Evolutionary conservation across 2,329 filamentous ascomycete genomes (phyloP), one percentile per base, ranked within the genome.

Genomic region (Aspergillus tamarii): DNA sequence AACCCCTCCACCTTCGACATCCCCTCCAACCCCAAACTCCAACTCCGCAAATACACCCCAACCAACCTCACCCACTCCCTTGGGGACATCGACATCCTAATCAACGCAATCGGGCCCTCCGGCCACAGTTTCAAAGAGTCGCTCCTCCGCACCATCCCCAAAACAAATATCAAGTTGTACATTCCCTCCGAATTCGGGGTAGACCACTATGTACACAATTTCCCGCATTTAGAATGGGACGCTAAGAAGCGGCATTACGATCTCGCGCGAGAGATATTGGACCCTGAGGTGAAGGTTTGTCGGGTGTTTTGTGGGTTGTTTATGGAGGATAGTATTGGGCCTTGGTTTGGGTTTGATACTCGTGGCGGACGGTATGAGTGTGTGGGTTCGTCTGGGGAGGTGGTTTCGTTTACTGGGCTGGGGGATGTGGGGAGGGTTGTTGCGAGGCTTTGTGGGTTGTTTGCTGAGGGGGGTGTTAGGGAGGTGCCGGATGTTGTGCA

Each of bases 171-270:
- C 32, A 70, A 70, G 62, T 60, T 78, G 7, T 79, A 79, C 64
- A 71, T 78, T 53, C 73, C 73, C 12, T 78, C 77, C 5, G 76
- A 78, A 32, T 78, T 78, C 57, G 77, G 77, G 14, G 76, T 78
- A 45, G 73, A 79, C 61, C 76, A 79, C 60, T 75, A 76, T 54
- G 54, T 76, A 21, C 76, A 78, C 59, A 74, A 77, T 59, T 78
- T 78, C 59, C 32, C 67, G n/a, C 72, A 76, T 36, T 66, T 70
- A 1, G 76, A 77, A 59, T 77, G 75, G 76, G 72, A 74, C 50
- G 65, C 66, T 21, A 77, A 78, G 61, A 77, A 75, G 58, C 53
- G 61, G 1, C 75, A 77, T 61, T 66, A 70, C 26, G 63, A 60
- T 10, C 66, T 74, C 8, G 69, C 69, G 10, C 48, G 57, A 9